Evolutionary conservation across 2,329 filamentous ascomycete genomes (phyloP).

Genomic region (Gremmenia infestans): DNA sequence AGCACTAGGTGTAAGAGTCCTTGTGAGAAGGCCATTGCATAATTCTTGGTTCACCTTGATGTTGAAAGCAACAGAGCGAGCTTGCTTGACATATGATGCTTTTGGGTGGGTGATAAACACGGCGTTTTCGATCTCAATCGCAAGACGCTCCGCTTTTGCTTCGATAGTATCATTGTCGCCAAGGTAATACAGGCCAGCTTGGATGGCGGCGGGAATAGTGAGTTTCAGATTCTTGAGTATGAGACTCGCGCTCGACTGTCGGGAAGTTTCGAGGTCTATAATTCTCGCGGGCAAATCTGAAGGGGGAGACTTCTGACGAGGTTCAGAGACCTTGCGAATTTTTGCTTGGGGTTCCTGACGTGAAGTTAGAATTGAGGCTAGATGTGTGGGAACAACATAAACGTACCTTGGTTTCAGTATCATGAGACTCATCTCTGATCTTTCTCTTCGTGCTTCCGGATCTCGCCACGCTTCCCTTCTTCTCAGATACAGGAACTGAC

Average conservation of each 20-base stretch:
- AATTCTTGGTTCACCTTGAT: constrained; percentile 83
- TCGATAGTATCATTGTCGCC: constrained; percentile 60
- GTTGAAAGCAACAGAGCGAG: constrained; percentile 77
- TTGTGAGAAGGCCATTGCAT: constrained; percentile 67
- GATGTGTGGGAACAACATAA: not conserved
- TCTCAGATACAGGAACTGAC: constrained; percentile 22
- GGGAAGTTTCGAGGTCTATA: constrained; percentile 52
- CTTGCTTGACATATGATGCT: constrained; percentile 54
- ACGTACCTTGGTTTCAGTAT: constrained; percentile 46
- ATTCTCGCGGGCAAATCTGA: constrained; percentile 47
- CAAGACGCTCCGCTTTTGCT: constrained; percentile 62
- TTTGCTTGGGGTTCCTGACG: constrained; percentile 41
- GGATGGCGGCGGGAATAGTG: constrained; percentile 61
- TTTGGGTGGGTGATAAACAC: constrained; percentile 52
- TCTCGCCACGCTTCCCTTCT: constrained; percentile 38
- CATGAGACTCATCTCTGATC: constrained; percentile 50
- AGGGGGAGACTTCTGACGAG: constrained; percentile 18
- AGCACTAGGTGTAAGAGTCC: constrained; percentile 65
- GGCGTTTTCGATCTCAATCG: constrained; percentile 74
- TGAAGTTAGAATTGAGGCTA: constrained; percentile 3
- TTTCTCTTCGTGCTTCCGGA: constrained; percentile 50
- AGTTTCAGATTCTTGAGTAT: constrained; percentile 65
- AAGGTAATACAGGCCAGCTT: constrained; percentile 58
- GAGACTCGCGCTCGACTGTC: constrained; percentile 65
- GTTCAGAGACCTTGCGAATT: constrained; percentile 52